Base-by-base conservation (phyloP, 2,329 filamentous ascomycete species). In the Acephala macrosclerotiorum region DNA sequence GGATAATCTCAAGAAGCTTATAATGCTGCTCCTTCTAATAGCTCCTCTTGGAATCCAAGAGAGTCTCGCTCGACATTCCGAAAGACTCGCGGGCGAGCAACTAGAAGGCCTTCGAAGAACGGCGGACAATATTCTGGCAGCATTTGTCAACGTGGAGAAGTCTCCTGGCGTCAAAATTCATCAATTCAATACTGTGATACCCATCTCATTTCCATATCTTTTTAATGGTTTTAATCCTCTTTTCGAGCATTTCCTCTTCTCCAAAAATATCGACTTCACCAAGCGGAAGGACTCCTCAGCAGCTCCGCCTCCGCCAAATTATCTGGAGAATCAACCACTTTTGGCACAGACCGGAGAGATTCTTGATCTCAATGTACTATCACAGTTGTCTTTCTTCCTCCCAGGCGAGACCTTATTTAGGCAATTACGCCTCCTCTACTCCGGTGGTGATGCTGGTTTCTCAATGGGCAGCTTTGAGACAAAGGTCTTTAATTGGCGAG, bases 391-490 rank as follows among this genome's bases (percentile, higher is more conserved):
- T 0, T 89, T 93, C 73, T 93, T 93, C 74, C 82, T 94, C 33
- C 86, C 87, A 1, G 87, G 88, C 7, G 81, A 81, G 4, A 83
- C 85, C 1, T 81, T 94, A 5, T 93, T 93, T 75, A 82, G 87
- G 12, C 83, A 87, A 2, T 80, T 93, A 2, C 85, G 89, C 1
- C 83, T 88, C 1, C 80, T 94, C 0, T 94, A 93, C 74, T 89
- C 88, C 1, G 91, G 91, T 5, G 88, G 85, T 56, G 85, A 87
- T 29, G 87, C 89, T 14, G 91, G 91, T 5, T 94, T 93, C 77
- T 92, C 89, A 22, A 90, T 93, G 87, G 90, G 91, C 25, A 90
- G 88, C 63, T 93, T 93, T 68, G 89, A 93, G 74, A 85, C 88
- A 22, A 89, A 89, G 71, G 88, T 92, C 2, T 91, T 93, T 78